These are phyloP conservation scores for Boletus reticulatus DNA, from an alignment of 768 basidiomycete genomes.

Conservation along the genomic window DNA sequence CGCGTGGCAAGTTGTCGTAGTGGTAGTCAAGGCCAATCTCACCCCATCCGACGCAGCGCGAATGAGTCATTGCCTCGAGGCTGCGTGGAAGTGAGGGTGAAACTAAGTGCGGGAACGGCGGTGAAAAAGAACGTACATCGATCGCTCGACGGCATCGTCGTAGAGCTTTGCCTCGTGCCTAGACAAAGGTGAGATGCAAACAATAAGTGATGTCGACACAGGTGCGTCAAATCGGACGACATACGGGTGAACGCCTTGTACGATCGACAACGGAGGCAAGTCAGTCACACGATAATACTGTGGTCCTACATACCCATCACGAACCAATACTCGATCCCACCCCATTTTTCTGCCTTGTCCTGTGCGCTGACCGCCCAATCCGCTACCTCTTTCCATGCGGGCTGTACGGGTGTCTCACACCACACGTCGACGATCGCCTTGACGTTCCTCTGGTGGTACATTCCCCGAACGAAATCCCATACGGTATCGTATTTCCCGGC, in stretches of 20 bases:
- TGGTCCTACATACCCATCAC: slow-evolving; percentile 56
- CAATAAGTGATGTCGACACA: not conserved
- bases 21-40: slow-evolving; percentile 89
- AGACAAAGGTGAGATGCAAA: not conserved
- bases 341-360: slow-evolving; percentile 51
- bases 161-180: slow-evolving; percentile 76
- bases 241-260: not conserved
- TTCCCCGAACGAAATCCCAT: slow-evolving; percentile 64
- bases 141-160: slow-evolving; percentile 61
- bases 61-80: slow-evolving; percentile 72
- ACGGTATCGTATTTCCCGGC: slow-evolving; percentile 51
- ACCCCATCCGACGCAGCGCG: slow-evolving; percentile 84
- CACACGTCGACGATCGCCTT: slow-evolving; percentile 80
- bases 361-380: slow-evolving; percentile 59
- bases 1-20: slow-evolving; percentile 74
- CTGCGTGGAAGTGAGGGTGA: slow-evolving; percentile 33
- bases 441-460: slow-evolving; percentile 58
- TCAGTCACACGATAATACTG: no score
- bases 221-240: no score
- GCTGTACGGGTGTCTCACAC: slow-evolving; percentile 77
- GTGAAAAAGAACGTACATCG: slow-evolving; percentile 48
- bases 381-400: slow-evolving; percentile 66
- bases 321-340: slow-evolving; percentile 75
- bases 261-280: no score
- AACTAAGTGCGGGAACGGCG: accelerated